Base-by-base conservation (phyloP, 1,139 yeast genomes). In the Tardiomyces digboiensis region DNA sequence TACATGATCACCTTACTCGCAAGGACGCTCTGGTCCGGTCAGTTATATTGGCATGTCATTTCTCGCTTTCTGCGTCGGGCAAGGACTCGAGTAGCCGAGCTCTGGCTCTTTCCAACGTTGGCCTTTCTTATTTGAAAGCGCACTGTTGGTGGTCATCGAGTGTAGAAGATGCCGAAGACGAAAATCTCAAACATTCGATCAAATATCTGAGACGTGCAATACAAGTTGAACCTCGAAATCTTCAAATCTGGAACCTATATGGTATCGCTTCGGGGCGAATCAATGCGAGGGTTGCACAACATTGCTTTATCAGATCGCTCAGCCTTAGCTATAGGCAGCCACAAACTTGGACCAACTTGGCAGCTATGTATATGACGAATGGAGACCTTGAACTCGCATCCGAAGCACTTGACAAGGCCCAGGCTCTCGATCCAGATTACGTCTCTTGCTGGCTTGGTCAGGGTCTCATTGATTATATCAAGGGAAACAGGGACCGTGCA, bases 391-490 rank as follows among this genome's bases (percentile, higher is more conserved):
- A 76, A 43, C 72, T 91, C 39, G 93, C 97, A 0, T 73, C 74
- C 42, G 81, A 82, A 49, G 80, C 95, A 0, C 79, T 84, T 50
- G 67, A 73, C 41, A 75, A 86, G 52, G 82, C 94, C 0, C 93
- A 86, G 53, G 79, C 95, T 16, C 69, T 85, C 10, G 83, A 91
- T 2, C 97, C 98, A 1, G 83, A 80, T 43, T 75, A 72, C 46
- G 71, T 85, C 0, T 70, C 71, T n/a, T 76, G 96, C 0, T 91
- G 98, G 97, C 61, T 85, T 36, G 96, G 96, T 1, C 78, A 82
- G 57, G 97, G 96, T 0, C 62, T 89, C 29, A 67, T 83, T 0
- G 74, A 80, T 1, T 76, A 77, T 46, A 75, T 75, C 1, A 56
- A 63, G n/a, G 91, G 88, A 1, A 75, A 82, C 39, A 22, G 42